Base-by-base conservation (phyloP, 805 yeast genomes). In the Priceomyces fermenticarens region DNA sequence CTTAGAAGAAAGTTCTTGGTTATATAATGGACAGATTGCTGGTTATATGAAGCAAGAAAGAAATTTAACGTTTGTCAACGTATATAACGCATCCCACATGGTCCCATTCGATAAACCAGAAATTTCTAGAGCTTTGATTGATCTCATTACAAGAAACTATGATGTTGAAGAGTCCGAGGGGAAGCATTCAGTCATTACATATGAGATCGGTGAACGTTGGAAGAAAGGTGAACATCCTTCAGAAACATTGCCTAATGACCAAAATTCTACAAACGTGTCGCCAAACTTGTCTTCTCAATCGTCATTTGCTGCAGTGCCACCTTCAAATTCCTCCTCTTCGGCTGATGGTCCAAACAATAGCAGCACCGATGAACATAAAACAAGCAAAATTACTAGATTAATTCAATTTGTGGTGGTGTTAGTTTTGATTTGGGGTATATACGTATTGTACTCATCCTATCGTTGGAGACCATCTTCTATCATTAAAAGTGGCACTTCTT, bases 41-140 rank as follows among this genome's bases (percentile, higher is more conserved):
- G 75, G 79, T 45, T 51, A 60, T 29, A 50, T 77, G 30, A 60
- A 60, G 43, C 38, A 61, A 13, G 90, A 81, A 36, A 72, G 87
- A 47, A 87, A 88, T 54, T 67, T 91, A 53, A 84, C 96, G 0
- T 85, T 84, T 57, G 80, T 86, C 26, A 78, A 80, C 42, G 78
- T 91, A 2, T 77, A 64, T 57, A 78, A 87, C 51, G 80, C 96
- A 0, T 84, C 96, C 3, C 98, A 93, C 57, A 91, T 93, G 98
- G 93, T 89, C 17, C 96, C 98, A 1, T 83, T 77, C 49, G 97
- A 90, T 58, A 65, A 78, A 39, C 85, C 93, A 1, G 78, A 73
- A 35, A 72, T 77, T 20, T 77, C 90, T 6, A 72, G 89, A 48
- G 88, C 88, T 12, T 62, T 90, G 45, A 64, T 89, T 31, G 89